Base-by-base conservation (phyloP, 2,329 filamentous ascomycete genomes). In the Venturiaceae sp. region DNA sequence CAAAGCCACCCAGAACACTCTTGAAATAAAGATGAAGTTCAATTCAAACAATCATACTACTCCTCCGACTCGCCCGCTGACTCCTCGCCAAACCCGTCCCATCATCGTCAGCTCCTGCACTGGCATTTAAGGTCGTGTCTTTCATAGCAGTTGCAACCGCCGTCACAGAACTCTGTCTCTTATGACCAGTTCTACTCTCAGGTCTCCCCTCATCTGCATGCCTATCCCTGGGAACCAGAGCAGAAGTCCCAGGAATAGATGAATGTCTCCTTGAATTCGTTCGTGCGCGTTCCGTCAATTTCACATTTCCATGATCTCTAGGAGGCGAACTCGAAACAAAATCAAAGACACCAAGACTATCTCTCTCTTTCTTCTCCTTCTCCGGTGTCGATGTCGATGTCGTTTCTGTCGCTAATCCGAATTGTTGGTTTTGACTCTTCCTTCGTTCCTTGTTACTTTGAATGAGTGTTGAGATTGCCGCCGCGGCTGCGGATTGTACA, bases 11-110 rank as follows among this genome's bases (percentile, higher is more conserved):
- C n/a, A n/a, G n/a, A n/a, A n/a, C n/a, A n/a, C n/a, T n/a, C n/a
- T n/a, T n/a, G n/a, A n/a, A n/a, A n/a, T n/a, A n/a, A n/a, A n/a
- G n/a, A n/a, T n/a, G n/a, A n/a, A n/a, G n/a, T n/a, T n/a, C n/a
- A n/a, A n/a, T n/a, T n/a, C n/a, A n/a, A n/a, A n/a, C n/a, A n/a
- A n/a, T n/a, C 73, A 74, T 75, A 62, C 72, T 75, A 64, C 72
- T 70, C 60, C 73, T 65, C 53, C 73, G 63, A 62, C 68, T 69
- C n/a, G 72, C 70, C 52, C 72, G 65, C 52, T 74, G 54, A 50
- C 50, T 60, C 32, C 41, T 58, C 30, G 59, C 58, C 21, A 54
- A 57, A 9, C 53, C 59, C n/a, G 26, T 60, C 5, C 19, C 55
- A 21, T 55, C 64, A 63, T 47, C 63, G 63, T 33, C 47, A 53